Evolutionary conservation across 108 stramenopile species (phyloP).

Genomic region (Ochromonas danica): DNA sequence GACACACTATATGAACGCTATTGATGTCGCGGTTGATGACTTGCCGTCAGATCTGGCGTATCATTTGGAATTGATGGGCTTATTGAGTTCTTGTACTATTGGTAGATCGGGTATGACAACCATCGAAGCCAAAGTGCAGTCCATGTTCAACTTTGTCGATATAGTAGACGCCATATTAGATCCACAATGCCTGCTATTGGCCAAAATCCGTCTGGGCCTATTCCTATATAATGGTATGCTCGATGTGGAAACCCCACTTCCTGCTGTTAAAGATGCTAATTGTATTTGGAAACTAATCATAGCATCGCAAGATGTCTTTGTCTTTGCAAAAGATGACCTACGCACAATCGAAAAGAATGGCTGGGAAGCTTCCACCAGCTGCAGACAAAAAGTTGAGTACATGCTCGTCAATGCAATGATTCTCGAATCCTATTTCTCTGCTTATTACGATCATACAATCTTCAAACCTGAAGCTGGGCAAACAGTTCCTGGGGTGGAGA

Average conservation of each 20-base stretch:
- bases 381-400: conserved; percentile 18
- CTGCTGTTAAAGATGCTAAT: neutral
- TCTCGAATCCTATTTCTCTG: neutral
- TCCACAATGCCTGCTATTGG: conserved; percentile 8
- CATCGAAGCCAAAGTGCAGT: conserved; percentile 49
- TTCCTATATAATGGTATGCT: conserved; percentile 40
- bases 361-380: neutral
- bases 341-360: conserved; percentile 25
- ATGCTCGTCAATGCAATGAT: conserved; percentile 30
- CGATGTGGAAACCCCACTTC: conserved; percentile 42
- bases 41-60: conserved; percentile 35
- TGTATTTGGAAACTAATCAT: conserved; percentile 31
- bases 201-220: neutral
- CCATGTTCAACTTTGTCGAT: conserved; percentile 27
- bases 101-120: conserved; percentile 41
- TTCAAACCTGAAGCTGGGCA: conserved; percentile 30
- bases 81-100: conserved; percentile 41
- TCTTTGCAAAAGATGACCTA: conserved; percentile 7
- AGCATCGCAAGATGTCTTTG: conserved; percentile 6
- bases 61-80: conserved; percentile 35
- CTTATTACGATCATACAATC: conserved; percentile 15
- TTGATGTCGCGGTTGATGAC: neutral
- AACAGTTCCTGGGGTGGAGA: neutral
- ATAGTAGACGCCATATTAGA: conserved; percentile 36
- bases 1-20: neutral